Percentiles rank a stretch among this genome's conserved stretches.
Evolutionary conservation across 257 asterid genomes (phyloP).

Genomic region (Petunia secreta): DNA sequence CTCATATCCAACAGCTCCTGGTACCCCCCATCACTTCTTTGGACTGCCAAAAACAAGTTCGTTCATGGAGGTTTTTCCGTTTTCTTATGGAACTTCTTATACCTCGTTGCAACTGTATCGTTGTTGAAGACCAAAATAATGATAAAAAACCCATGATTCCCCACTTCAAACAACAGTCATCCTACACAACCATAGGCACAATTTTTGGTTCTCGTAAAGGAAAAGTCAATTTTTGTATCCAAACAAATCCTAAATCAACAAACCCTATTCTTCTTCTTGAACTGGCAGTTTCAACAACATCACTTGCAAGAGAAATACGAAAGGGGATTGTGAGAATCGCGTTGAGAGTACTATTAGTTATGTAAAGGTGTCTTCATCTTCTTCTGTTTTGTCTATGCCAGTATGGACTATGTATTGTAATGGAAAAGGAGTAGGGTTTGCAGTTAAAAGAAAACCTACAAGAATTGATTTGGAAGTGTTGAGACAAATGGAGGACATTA

Average conservation of each 20-base stretch:
- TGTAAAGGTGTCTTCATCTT: background rate
- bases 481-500: slow-evolving; percentile 42
- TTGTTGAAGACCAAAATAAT: slow-evolving; percentile 39
- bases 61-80: slow-evolving; percentile 71
- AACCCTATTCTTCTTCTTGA: slow-evolving; percentile 56
- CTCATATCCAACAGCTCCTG: slow-evolving; percentile 25
- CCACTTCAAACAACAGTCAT: background rate
- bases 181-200: slow-evolving; percentile 39
- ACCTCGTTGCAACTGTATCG: slow-evolving; percentile 57
- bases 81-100: slow-evolving; percentile 49
- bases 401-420: slow-evolving; percentile 61
- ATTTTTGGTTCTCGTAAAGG: slow-evolving; percentile 54
- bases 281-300: slow-evolving; percentile 54
- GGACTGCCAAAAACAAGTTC: slow-evolving; percentile 69
- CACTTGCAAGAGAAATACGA: slow-evolving; percentile 63
- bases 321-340: slow-evolving; percentile 55
- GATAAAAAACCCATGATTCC: slow-evolving; percentile 23
- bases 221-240: slow-evolving; percentile 62
- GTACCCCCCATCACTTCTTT: slow-evolving; percentile 45
- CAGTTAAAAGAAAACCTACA: slow-evolving; percentile 41
- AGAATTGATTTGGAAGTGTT: slow-evolving; percentile 44
- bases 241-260: slow-evolving; percentile 48
- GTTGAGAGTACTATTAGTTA: slow-evolving; percentile 32
- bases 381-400: slow-evolving; percentile 48
- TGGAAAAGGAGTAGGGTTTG: slow-evolving; percentile 58